A percentile compares a stretch with the other conserved stretches of the same genome.
These are phyloP conservation scores for Ballota nigra DNA, from an alignment of 257 asterid genomes.

Conservation along the genomic window DNA sequence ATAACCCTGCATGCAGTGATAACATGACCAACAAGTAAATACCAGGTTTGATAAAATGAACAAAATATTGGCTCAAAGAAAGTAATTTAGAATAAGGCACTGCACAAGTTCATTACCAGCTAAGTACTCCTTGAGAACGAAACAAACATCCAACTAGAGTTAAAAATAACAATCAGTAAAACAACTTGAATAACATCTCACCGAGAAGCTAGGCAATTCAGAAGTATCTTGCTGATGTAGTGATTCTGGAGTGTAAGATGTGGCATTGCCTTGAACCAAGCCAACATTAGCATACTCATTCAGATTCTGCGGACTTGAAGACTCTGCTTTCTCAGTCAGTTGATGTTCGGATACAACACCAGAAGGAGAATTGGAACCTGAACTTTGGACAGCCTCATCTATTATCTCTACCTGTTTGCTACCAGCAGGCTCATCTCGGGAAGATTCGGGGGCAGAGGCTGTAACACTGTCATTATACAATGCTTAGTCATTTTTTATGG, in stretches of 20 bases:
- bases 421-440: constrained; percentile 51
- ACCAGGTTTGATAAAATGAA: not conserved
- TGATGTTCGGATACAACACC: constrained; percentile 46
- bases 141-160: not conserved
- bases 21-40: not conserved
- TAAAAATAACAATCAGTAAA: not conserved
- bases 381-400: constrained; percentile 52
- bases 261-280: constrained; percentile 54
- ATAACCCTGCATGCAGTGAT: constrained; percentile 57
- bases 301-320: constrained; percentile 47
- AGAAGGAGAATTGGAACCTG: constrained; percentile 73
- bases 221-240: constrained; percentile 65
- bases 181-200: constrained; percentile 32
- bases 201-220: constrained; percentile 72
- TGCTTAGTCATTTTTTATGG: constrained; percentile 25
- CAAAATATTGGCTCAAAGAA: constrained; percentile 14
- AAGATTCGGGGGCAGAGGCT: constrained; percentile 50
- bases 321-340: constrained; percentile 47
- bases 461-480: constrained; percentile 47
- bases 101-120: not conserved
- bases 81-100: not conserved
- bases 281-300: constrained; percentile 65
- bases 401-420: constrained; percentile 46
- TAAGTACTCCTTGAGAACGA: not conserved
- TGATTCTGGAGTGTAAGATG: constrained; percentile 56